Evolutionary conservation across 805 yeast species (phyloP).

Genomic region (Candida incommunis): DNA sequence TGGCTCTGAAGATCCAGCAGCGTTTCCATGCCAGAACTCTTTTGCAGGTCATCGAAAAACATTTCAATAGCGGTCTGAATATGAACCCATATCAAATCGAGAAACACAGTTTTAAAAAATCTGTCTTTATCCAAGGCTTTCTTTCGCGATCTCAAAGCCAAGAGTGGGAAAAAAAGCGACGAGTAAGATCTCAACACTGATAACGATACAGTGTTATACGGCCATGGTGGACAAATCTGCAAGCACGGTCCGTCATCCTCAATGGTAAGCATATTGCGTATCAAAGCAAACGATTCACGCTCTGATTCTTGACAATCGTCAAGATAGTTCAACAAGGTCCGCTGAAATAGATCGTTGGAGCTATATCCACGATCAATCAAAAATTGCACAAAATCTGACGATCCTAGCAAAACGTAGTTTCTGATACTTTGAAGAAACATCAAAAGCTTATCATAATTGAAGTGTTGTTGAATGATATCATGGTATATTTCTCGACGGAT

Average conservation of each 20-base stretch:
- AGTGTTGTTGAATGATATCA: neutral
- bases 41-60: neutral
- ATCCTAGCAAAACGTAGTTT: neutral
- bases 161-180: neutral
- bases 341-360: neutral
- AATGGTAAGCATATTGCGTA: neutral
- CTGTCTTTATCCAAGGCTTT: neutral
- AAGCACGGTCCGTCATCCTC: neutral
- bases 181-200: neutral
- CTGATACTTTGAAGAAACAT: neutral
- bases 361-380: neutral
- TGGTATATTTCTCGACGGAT: neutral
- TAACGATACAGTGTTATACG: neutral
- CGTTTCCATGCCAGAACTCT: neutral
- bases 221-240: neutral
- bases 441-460: neutral
- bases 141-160: neutral
- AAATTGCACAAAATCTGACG: neutral
- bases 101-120: neutral
- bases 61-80: neutral
- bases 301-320: neutral
- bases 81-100: neutral
- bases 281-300: neutral
- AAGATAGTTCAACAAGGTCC: neutral
- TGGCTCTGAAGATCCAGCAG: neutral